Evolutionary conservation across 306 rosid genomes (phyloP).

Genomic region (Citrullus colocynthis): DNA sequence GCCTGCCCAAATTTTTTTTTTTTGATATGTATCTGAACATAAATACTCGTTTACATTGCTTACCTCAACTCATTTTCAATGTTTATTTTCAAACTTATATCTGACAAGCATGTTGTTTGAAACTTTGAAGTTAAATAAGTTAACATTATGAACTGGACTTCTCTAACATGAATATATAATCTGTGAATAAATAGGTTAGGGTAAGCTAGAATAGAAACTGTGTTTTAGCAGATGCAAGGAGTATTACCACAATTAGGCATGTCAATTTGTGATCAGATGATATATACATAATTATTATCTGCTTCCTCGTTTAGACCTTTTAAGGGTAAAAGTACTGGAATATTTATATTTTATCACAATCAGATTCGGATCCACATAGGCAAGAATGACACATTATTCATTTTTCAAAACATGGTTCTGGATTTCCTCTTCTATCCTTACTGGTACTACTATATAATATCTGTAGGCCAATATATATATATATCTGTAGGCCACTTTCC

Average conservation of each 20-base stretch:
- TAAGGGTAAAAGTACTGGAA: neutral
- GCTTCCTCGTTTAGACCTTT: neutral
- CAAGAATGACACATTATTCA: neutral
- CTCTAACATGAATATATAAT: neutral
- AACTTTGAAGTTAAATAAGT: neutral
- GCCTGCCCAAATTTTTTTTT: neutral
- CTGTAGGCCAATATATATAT: too few relatives aligned
- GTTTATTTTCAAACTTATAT: neutral
- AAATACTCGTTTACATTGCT: neutral
- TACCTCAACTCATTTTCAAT: neutral
- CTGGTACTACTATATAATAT: neutral
- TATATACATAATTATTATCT: neutral
- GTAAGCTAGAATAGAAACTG: neutral
- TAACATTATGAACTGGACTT: neutral
- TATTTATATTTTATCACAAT: neutral
- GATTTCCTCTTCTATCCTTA: neutral
- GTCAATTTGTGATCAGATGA: neutral
- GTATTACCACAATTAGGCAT: neutral
- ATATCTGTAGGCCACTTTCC: neutral
- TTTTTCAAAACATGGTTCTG: neutral
- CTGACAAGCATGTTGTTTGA: neutral
- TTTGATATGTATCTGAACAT: neutral
- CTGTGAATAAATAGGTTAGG: neutral
- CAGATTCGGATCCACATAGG: neutral
- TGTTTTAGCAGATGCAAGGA: neutral